phyloP scores from a whole-genome alignment of 768 basidiomycete genomes.

The Pisolithus sp. region DNA sequence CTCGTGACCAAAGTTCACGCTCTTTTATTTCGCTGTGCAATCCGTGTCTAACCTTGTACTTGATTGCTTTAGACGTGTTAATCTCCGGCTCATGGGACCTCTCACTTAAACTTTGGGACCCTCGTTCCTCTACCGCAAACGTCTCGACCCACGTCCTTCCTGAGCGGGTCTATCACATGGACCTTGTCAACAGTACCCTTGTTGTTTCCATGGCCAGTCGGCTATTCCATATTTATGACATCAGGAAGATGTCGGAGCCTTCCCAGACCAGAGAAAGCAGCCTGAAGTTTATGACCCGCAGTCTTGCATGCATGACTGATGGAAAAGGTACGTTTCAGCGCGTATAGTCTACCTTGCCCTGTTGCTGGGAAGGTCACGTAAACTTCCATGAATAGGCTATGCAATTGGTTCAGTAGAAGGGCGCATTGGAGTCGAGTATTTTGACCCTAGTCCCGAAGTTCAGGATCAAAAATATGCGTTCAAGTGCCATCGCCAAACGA shows the following conservation, averaged over 20 bases:
- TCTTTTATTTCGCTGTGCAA: not conserved
- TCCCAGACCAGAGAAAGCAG: constrained; percentile 85
- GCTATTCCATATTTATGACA: constrained; percentile 83
- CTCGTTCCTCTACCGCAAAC: constrained; percentile 51
- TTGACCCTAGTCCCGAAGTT: constrained; percentile 67
- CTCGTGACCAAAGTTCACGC: constrained; percentile 54
- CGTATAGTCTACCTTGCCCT: not conserved
- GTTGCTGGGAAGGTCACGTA: not conserved
- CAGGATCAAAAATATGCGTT: constrained; percentile 86
- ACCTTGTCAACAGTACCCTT: constrained; percentile 68
- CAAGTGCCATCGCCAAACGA: constrained; percentile 90
- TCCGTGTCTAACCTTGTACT: not conserved
- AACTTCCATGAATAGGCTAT: constrained; percentile 52
- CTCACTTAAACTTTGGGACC: constrained; percentile 84
- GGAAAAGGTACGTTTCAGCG: constrained; percentile 61
- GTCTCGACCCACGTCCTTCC: constrained; percentile 61
- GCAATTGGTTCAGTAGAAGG: constrained; percentile 93
- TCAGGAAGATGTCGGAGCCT: constrained; percentile 69
- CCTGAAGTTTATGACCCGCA: constrained; percentile 91
- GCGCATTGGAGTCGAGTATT: constrained; percentile 95
- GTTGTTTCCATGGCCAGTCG: constrained; percentile 93
- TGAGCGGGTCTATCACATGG: constrained; percentile 84
- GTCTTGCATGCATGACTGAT: constrained; percentile 86
- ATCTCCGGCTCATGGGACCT: constrained; percentile 93
- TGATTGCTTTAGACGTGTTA: constrained; percentile 46